phyloP scores from a whole-genome alignment of 2,329 filamentous ascomycete genomes.

The Ilyonectria destructans region DNA sequence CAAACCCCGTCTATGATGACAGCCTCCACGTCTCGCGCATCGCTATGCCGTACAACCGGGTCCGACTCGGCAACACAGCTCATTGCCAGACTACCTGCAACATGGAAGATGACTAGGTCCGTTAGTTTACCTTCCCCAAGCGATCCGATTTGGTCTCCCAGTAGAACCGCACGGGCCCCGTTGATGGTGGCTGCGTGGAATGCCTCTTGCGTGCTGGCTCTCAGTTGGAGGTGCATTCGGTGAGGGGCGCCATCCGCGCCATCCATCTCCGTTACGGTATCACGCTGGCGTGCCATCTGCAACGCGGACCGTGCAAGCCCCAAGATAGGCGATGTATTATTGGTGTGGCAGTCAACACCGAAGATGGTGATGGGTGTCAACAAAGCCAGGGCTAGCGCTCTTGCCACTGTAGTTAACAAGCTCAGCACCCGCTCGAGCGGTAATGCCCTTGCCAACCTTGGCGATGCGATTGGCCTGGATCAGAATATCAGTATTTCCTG shows the following conservation, averaged over 20 bases:
- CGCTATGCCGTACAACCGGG: conserved; percentile 26
- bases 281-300: conserved; percentile 25
- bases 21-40: conserved; percentile 24
- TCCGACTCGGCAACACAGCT: conserved; percentile 27
- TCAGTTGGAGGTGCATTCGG: conserved; percentile 20
- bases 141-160: conserved; percentile 27
- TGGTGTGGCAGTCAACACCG: conserved; percentile 28
- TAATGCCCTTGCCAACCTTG: conserved; percentile 21
- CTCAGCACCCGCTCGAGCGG: background rate
- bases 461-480: conserved; percentile 26
- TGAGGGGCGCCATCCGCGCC: conserved; percentile 8
- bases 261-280: conserved; percentile 11
- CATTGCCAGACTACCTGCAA: conserved; percentile 14
- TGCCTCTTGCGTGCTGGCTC: conserved; percentile 23
- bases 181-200: conserved; percentile 29
- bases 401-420: conserved; percentile 32
- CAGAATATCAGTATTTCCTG: conserved; percentile 24
- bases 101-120: conserved; percentile 31
- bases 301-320: conserved; percentile 21
- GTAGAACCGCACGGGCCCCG: conserved; percentile 30
- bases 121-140: conserved; percentile 23
- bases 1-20: conserved; percentile 28
- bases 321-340: conserved; percentile 22
- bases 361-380: conserved; percentile 39
- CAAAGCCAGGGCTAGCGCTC: conserved; percentile 34